Conservation (phyloP, 2,329 filamentous ascomycete species). For the Penicillium sp. region DNA sequence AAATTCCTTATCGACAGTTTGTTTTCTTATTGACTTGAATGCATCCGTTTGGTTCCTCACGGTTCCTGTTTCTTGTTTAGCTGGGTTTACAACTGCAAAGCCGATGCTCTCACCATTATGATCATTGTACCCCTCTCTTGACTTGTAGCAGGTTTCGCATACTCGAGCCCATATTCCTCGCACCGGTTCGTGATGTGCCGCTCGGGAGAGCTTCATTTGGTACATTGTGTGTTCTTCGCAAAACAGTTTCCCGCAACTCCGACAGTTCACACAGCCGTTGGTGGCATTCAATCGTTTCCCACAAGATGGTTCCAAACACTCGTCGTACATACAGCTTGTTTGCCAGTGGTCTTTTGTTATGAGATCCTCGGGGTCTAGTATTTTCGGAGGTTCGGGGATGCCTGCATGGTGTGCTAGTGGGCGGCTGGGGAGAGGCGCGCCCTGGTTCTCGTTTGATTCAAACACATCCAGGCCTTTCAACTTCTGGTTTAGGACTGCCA, state of each 20-base stretch:
- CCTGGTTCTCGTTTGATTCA: conserved; percentile 76
- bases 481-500: conserved; percentile 90
- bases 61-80: conserved; percentile 48
- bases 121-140: conserved; percentile 91
- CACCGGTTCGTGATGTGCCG: conserved; percentile 84
- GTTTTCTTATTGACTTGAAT: conserved; percentile 71
- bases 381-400: conserved; percentile 37
- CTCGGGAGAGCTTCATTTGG: conserved; percentile 93
- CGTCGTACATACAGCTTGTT: conserved; percentile 67
- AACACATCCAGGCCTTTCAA: conserved; percentile 90
- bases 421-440: conserved; percentile 40
- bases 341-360: conserved; percentile 92
- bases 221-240: conserved; percentile 99
- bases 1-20: conserved; percentile 77
- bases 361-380: conserved; percentile 79
- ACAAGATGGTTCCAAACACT: conserved; percentile 84
- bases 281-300: conserved; percentile 74
- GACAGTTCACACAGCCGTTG: conserved; percentile 86
- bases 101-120: conserved; percentile 56
- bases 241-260: conserved; percentile 88
- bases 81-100: not conserved
- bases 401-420: conserved; percentile 26
- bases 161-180: conserved; percentile 91
- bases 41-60: conserved; percentile 69
- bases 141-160: conserved; percentile 99